Conservation (phyloP, 768 basidiomycete species). For the Leccinum barrowsii region DNA sequence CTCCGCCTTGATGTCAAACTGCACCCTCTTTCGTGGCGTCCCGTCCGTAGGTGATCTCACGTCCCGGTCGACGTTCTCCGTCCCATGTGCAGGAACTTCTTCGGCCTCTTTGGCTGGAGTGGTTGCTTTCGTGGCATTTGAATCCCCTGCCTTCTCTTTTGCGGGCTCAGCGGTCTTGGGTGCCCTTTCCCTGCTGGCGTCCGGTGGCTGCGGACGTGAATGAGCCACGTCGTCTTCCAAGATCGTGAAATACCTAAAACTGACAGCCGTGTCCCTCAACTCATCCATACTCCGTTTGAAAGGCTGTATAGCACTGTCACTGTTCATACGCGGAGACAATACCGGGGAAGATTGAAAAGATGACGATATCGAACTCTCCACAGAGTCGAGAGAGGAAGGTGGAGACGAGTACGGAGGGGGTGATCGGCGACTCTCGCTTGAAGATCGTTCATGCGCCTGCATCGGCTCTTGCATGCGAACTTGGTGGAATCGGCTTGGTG, state of each 20-base stretch:
- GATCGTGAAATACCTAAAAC: constrained; percentile 45
- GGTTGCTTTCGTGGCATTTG: constrained; percentile 11
- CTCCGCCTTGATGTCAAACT: constrained; percentile 65
- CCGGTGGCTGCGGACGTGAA: constrained; percentile 17
- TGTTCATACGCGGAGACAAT: constrained; percentile 22
- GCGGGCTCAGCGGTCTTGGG: constrained; percentile 3
- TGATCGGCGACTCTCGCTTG: constrained; percentile 22
- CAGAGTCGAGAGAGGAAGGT: constrained; percentile 30
- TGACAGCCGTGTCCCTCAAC: constrained; percentile 43
- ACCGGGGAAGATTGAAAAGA: constrained; percentile 14
- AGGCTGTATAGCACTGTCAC: constrained; percentile 31
- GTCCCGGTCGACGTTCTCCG: constrained; percentile 20
- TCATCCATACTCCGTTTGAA: constrained; percentile 48
- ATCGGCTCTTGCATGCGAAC: constrained; percentile 34
- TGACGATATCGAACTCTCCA: constrained; percentile 20
- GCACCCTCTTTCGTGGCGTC: constrained; percentile 57
- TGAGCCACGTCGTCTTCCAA: constrained; percentile 39
- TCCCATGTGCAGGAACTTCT: constrained; percentile 10
- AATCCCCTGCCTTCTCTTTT: constrained; percentile 9
- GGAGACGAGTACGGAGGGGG: constrained; percentile 36
- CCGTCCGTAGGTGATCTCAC: constrained; percentile 27
- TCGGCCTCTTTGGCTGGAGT: constrained; percentile 7
- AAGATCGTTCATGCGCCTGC: constrained; percentile 13
- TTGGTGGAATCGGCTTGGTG: constrained; percentile 33
- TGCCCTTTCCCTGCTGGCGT: constrained; percentile 10